A percentile compares a stretch with the other conserved stretches of the same genome.
These are phyloP conservation scores for Erodium trifolium DNA, from an alignment of 441 rosid genomes.

Conservation along the genomic window DNA sequence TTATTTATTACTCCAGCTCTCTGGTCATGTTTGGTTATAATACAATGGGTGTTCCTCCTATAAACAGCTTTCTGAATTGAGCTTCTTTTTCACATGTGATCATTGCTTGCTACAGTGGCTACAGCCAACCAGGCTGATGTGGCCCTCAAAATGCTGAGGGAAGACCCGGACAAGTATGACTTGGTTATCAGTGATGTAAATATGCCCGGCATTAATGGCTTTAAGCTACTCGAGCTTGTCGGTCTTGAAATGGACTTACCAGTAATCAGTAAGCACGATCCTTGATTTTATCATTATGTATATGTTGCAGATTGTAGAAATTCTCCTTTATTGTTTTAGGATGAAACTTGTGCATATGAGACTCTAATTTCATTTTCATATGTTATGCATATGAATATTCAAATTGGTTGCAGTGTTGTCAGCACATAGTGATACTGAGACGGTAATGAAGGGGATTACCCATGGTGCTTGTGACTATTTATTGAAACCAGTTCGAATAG, in stretches of 20 bases:
- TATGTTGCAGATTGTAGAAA: not conserved
- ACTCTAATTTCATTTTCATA: not conserved
- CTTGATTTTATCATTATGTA: slow-evolving; percentile 14
- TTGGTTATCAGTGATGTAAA: slow-evolving; percentile 93
- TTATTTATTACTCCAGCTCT: slow-evolving; percentile 14
- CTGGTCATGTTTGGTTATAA: slow-evolving; percentile 13
- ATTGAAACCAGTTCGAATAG: slow-evolving; percentile 69
- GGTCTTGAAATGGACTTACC: slow-evolving; percentile 99
- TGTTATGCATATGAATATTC: not conserved
- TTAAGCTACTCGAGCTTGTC: slow-evolving; percentile 88
- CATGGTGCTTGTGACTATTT: slow-evolving; percentile 93
- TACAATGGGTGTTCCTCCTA: not conserved
- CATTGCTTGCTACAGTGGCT: slow-evolving; percentile 49
- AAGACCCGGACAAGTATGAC: slow-evolving; percentile 52
- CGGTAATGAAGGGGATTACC: slow-evolving; percentile 75
- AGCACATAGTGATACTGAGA: slow-evolving; percentile 61
- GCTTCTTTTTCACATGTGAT: not conserved
- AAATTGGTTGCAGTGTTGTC: slow-evolving; percentile 63
- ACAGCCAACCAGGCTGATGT: slow-evolving; percentile 58
- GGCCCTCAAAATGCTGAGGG: slow-evolving; percentile 77
- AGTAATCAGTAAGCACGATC: slow-evolving; percentile 52
- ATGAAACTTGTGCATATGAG: not conserved
- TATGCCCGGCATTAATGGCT: slow-evolving; percentile 98
- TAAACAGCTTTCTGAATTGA: not conserved
- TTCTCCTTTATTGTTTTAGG: not conserved